These are phyloP conservation scores for Fusarium tuaranense DNA, from an alignment of 2,329 filamentous ascomycete species.

Conservation along the genomic window DNA sequence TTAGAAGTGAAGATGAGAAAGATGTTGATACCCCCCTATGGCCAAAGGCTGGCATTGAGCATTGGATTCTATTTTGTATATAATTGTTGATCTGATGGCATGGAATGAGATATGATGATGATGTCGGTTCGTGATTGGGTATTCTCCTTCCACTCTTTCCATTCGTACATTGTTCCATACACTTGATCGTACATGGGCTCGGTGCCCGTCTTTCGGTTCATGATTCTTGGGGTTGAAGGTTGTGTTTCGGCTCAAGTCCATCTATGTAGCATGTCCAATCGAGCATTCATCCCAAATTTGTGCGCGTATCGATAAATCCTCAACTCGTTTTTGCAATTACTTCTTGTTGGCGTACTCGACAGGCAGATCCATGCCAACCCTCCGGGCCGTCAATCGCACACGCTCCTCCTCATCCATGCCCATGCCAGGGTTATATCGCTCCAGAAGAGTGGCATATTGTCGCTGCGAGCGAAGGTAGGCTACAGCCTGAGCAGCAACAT, in stretches of 20 bases:
- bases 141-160: conserved; percentile 11
- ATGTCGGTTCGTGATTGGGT: conserved; percentile 14
- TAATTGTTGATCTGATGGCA: conserved; percentile 27
- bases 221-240: not conserved
- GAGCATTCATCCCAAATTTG: not conserved
- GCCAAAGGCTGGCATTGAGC: conserved; percentile 22
- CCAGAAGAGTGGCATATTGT: conserved; percentile 82
- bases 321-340: not conserved
- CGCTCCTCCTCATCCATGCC: conserved; percentile 87
- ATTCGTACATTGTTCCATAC: conserved; percentile 24
- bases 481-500: conserved; percentile 77
- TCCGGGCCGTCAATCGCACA: conserved; percentile 83
- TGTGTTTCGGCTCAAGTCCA: not conserved
- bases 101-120: conserved; percentile 36
- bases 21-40: conserved; percentile 48
- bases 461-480: conserved; percentile 88
- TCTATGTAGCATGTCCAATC: not conserved
- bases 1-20: conserved; percentile 42
- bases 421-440: conserved; percentile 95
- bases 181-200: conserved; percentile 35
- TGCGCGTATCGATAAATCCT: not conserved
- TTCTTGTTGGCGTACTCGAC: conserved; percentile 60
- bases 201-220: not conserved
- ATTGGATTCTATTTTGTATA: conserved; percentile 39
- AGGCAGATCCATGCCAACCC: conserved; percentile 92